Base-by-base conservation (phyloP, 2,329 filamentous ascomycete species). In the Geosmithia flava region DNA sequence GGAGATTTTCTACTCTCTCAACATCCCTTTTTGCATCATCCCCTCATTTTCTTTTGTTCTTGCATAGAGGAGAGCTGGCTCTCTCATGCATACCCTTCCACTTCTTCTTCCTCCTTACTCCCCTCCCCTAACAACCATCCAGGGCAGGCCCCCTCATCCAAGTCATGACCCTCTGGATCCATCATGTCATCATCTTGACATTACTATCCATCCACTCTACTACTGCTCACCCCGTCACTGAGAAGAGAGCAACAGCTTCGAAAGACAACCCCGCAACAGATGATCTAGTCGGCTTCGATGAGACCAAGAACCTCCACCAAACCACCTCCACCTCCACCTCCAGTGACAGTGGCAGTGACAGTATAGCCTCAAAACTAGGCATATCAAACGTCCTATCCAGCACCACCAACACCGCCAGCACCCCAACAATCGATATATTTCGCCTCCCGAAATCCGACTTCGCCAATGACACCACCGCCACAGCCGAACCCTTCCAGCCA, bases 251-350 rank as follows among this genome's bases (percentile, higher is more conserved):
- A n/a, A n/a, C n/a, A 7, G 23, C 20, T 17, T 20, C 23, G 4
- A 11, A 16, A 16, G 5, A 6, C 15, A 33, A 33, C 17, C 42
- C 27, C 20, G 27, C 27, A 23, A n/a, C 30, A 7, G 41, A 44
- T 23, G 29, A 30, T 10, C 10, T 29, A 20, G 23, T 50, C 42
- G 48, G 40, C 40, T 49, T 47, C 41, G 45, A 49, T 15, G n/a
- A 37, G 20, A 48, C 3, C 27, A 29, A 27, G 8, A 19, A n/a
- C 8, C 13, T n/a, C n/a, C n/a, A 17, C 7, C 23, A 27, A 8
- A 27, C 4, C 8, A 8, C 8, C 8, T 27, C 23, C 8, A 15
- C 20, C 20, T 39, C 13, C 13, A 19, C 16, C 29, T 39, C 27
- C 10, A 33, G 16, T 17, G 7, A 17, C 20, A 11, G 29, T 15